Evolutionary conservation across 139 green algal genomes (phyloP).

Genomic region (Tetradesmus obliquus): DNA sequence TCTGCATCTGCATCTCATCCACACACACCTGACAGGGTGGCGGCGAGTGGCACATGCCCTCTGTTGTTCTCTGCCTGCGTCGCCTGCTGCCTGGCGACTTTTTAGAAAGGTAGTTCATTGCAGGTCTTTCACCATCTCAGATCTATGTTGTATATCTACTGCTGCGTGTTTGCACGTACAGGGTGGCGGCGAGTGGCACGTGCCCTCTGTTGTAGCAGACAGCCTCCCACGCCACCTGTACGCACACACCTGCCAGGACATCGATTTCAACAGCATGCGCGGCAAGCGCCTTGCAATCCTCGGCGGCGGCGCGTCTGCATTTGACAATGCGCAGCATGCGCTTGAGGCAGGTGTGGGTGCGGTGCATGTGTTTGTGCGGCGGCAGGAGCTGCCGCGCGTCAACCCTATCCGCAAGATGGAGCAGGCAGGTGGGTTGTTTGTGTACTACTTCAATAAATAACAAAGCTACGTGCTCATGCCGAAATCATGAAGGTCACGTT

Average conservation of each 20-base stretch:
- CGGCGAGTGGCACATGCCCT: constrained; percentile 62
- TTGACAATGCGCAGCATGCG: constrained; percentile 64
- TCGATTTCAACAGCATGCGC: constrained; percentile 49
- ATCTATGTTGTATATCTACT: background rate
- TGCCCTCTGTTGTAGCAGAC: constrained; percentile 50
- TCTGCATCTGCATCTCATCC: too few species aligned
- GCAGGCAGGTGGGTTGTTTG: background rate
- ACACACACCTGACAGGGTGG: constrained; percentile 33
- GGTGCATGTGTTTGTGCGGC: constrained; percentile 60
- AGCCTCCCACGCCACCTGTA: constrained; percentile 38
- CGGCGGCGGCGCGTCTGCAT: constrained; percentile 52
- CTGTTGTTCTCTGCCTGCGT: constrained; percentile 24
- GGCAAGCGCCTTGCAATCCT: constrained; percentile 58
- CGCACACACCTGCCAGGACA: constrained; percentile 51
- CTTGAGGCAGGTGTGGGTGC: constrained; percentile 48
- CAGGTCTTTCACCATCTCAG: background rate
- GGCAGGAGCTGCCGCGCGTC: constrained; percentile 55
- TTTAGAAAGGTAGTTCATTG: background rate
- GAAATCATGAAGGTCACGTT: too few species aligned
- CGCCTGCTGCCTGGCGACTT: too few species aligned
- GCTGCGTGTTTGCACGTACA: background rate
- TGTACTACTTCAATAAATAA: too few species aligned
- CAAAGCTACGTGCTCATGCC: too few species aligned
- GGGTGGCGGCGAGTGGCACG: constrained; percentile 63
- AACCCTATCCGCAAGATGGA: constrained; percentile 60